A percentile compares a stretch with the other conserved stretches of the same genome.
Conservation (phyloP, 257 asterid species). For the Salvia miltiorrhiza region DNA sequence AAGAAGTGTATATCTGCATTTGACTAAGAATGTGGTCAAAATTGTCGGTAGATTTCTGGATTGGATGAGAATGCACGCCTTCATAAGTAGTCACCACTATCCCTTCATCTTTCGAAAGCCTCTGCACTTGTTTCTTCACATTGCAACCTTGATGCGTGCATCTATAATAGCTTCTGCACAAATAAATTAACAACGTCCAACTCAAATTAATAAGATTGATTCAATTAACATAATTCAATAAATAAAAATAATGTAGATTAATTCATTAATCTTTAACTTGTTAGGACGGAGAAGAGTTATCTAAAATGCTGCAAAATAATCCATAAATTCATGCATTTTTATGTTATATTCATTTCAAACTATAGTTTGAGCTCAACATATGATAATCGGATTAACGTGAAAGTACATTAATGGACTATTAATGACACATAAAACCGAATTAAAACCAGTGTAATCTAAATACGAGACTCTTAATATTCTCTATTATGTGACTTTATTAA, state of each 20-base stretch:
- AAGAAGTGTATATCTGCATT: conserved; percentile 67
- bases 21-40: conserved; percentile 77
- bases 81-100: conserved; percentile 86
- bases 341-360: no score
- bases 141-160: conserved; percentile 87
- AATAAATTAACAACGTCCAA: no score
- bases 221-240: no score
- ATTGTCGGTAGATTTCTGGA: conserved; percentile 72
- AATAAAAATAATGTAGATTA: no score
- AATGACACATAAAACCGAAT: neutral
- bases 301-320: no score
- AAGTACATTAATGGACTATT: neutral
- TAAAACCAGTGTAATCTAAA: neutral
- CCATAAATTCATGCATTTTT: no score
- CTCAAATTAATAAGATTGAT: no score
- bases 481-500: neutral
- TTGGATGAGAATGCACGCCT: conserved; percentile 83
- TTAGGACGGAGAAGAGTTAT: no score
- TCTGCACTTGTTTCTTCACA: conserved; percentile 85
- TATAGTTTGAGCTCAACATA: neutral
- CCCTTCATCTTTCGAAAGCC: conserved; percentile 76
- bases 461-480: neutral
- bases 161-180: conserved; percentile 69
- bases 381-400: no score
- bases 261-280: no score